Evolutionary conservation across 164 flowering plant species (phyloP).

Genomic region (Liriodendron chinense): DNA sequence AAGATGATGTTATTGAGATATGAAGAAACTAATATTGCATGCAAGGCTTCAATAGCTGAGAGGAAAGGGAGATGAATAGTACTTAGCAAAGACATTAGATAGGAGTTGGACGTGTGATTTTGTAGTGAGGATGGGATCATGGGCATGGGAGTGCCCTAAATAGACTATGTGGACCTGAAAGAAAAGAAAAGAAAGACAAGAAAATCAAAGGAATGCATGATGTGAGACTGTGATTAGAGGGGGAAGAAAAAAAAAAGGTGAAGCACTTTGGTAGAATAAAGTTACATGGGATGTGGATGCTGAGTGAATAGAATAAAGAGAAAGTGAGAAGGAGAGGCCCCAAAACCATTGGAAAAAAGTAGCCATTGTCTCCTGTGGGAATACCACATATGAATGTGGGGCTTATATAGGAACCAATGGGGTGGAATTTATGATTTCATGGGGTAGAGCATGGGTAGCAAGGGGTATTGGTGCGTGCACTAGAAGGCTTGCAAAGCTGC

Average conservation of each 20-base stretch:
- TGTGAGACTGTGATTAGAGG: constrained; percentile 10
- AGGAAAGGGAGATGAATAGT: background rate
- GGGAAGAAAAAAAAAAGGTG: constrained; percentile 7
- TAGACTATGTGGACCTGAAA: constrained; percentile 65
- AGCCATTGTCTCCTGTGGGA: constrained; percentile 37
- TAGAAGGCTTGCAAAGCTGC: constrained; percentile 37
- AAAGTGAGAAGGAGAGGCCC: constrained; percentile 41
- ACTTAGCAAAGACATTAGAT: constrained; percentile 51
- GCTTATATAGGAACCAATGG: background rate
- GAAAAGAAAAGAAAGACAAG: constrained; percentile 16
- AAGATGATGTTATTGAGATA: background rate
- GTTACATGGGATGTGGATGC: constrained; percentile 35
- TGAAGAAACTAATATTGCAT: background rate
- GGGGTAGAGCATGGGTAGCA: background rate
- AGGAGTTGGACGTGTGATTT: constrained; percentile 46
- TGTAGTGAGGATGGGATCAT: constrained; percentile 43
- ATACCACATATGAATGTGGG: constrained; percentile 9
- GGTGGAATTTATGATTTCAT: background rate
- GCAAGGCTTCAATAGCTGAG: background rate
- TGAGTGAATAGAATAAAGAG: constrained; percentile 30
- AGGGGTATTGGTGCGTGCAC: constrained; percentile 15
- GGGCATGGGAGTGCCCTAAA: constrained; percentile 39
- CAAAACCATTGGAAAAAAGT: constrained; percentile 27
- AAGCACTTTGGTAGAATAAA: constrained; percentile 10
- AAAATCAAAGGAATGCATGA: constrained; percentile 6